Evolutionary conservation across 305 asterid species (phyloP).

Genomic region (Fraxinus sp.): DNA sequence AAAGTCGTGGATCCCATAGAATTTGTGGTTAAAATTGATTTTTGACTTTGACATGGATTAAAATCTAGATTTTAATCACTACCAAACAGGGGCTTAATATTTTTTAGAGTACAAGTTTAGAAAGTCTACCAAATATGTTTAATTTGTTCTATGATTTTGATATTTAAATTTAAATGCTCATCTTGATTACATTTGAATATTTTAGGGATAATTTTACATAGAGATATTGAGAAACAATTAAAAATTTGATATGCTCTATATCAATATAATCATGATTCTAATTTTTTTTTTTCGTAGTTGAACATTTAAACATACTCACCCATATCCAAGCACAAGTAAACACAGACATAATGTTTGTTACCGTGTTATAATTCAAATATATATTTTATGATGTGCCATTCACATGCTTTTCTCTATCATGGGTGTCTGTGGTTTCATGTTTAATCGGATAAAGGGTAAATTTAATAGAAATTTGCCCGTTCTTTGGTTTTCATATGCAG

Average conservation of each 20-base stretch:
- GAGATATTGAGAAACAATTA: background rate
- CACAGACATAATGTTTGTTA: background rate
- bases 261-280: background rate
- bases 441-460: background rate
- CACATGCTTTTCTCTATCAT: background rate
- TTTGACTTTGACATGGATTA: too few relatives aligned
- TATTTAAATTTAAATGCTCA: background rate
- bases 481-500: constrained; percentile 46
- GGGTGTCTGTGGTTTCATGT: background rate
- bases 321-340: background rate
- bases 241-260: background rate
- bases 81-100: background rate
- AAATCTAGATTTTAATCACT: too few relatives aligned
- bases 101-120: background rate
- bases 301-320: background rate
- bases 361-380: background rate
- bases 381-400: background rate
- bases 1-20: too few relatives aligned
- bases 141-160: background rate
- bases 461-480: constrained; percentile 15
- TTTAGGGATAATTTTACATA: background rate
- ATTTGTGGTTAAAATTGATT: too few relatives aligned
- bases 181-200: background rate
- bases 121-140: background rate
- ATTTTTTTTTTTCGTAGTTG: background rate